Percentiles rank a stretch among this genome's conserved stretches.
phyloP scores from a whole-genome alignment of 495 filamentous ascomycete species.

The Penicillium desertorum region DNA sequence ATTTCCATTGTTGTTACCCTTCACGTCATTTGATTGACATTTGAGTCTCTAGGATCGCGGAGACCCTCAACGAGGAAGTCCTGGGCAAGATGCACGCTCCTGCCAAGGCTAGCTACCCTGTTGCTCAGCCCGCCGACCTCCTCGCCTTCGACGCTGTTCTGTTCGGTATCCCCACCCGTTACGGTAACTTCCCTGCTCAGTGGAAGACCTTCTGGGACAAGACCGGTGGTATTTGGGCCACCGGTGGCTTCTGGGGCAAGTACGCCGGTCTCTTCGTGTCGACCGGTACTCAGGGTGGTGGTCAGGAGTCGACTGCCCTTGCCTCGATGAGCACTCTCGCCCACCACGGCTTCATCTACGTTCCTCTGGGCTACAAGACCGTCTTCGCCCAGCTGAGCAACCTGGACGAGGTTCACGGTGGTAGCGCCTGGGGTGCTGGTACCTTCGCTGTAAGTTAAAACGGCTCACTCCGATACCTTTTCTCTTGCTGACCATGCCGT shows the following conservation, averaged over 20 bases:
- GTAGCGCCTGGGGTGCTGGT: slow-evolving; percentile 89
- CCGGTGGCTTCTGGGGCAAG: slow-evolving; percentile 83
- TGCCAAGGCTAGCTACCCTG: slow-evolving; percentile 66
- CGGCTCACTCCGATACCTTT: background rate
- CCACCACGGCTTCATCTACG: slow-evolving; percentile 95
- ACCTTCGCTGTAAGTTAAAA: slow-evolving; percentile 70
- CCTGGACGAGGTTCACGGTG: slow-evolving; percentile 76
- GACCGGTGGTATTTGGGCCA: slow-evolving; percentile 70
- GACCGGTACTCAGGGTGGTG: slow-evolving; percentile 78
- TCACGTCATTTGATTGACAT: slow-evolving; percentile 8
- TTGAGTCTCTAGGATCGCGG: slow-evolving; percentile 58
- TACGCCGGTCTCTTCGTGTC: slow-evolving; percentile 89
- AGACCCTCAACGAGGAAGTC: slow-evolving; percentile 83
- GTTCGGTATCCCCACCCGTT: slow-evolving; percentile 95
- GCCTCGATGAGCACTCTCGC: slow-evolving; percentile 81
- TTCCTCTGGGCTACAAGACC: slow-evolving; percentile 89
- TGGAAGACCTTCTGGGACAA: slow-evolving; percentile 91
- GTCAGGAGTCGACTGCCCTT: slow-evolving; percentile 86
- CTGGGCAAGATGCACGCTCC: slow-evolving; percentile 88
- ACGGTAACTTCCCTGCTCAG: slow-evolving; percentile 96
- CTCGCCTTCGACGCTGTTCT: slow-evolving; percentile 85
- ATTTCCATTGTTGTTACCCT: background rate
- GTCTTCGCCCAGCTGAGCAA: slow-evolving; percentile 67
- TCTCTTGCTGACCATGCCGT: slow-evolving; percentile 1
- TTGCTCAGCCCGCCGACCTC: slow-evolving; percentile 66